Evolutionary conservation across 2,329 filamentous ascomycete genomes (phyloP).

Genomic region (Monascus ruber): DNA sequence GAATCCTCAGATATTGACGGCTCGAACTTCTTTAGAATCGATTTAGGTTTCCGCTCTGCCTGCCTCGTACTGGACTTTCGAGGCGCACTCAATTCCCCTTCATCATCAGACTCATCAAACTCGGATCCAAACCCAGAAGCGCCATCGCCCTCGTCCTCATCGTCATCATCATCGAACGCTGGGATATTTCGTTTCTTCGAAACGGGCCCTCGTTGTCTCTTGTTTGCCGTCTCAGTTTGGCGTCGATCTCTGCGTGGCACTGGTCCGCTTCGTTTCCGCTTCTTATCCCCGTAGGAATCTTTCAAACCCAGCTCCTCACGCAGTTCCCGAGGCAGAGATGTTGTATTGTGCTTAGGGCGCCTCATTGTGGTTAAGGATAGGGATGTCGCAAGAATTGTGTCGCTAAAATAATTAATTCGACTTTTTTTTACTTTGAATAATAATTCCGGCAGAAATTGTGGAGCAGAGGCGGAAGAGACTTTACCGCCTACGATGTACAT

Average conservation of each 20-base stretch:
- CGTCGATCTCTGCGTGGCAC: slow-evolving; percentile 52
- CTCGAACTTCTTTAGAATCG: slow-evolving; percentile 26
- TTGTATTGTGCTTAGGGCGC: slow-evolving; percentile 30
- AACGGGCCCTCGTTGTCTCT: slow-evolving; percentile 27
- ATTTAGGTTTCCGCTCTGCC: slow-evolving; percentile 16
- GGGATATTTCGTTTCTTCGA: slow-evolving; percentile 6
- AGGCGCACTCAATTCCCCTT: slow-evolving; percentile 7
- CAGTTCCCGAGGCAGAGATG: slow-evolving; percentile 27
- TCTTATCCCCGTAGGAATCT: slow-evolving; percentile 23
- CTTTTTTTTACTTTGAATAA: slow-evolving; percentile 12
- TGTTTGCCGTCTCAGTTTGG: slow-evolving; percentile 54
- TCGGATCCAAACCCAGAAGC: slow-evolving; percentile 13
- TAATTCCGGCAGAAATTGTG: slow-evolving; percentile 6
- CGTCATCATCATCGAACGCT: neutral
- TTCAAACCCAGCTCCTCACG: slow-evolving; percentile 30
- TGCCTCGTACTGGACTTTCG: slow-evolving; percentile 11
- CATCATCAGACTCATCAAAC: slow-evolving; percentile 10
- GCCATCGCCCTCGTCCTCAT: slow-evolving; percentile 9
- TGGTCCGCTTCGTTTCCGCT: slow-evolving; percentile 18
- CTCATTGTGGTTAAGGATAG: slow-evolving; percentile 16
- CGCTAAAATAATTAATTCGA: neutral
- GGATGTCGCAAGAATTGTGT: neutral
- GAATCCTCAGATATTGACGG: slow-evolving; percentile 13
- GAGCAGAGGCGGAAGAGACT: slow-evolving; percentile 11
- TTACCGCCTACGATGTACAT: no score